Base-by-base conservation (phyloP, 495 filamentous ascomycete species). In the Lichenothelia convexa region DNA sequence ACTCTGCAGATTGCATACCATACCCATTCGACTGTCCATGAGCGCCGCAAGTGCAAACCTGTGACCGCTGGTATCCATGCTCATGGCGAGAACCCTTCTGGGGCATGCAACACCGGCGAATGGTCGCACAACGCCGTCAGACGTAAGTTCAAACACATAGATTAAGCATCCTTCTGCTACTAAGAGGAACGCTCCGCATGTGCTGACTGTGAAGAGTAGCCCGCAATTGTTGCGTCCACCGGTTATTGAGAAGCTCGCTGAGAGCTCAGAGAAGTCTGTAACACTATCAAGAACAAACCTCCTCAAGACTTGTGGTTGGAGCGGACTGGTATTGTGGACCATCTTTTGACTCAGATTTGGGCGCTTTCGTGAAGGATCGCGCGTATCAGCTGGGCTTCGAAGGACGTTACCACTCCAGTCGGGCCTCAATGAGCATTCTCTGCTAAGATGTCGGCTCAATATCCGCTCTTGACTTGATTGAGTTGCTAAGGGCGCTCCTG, bases 31-130 rank as follows among this genome's bases (percentile, higher is more conserved):
- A 16, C 67, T 71, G 23, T 66, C 61, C 8, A 81, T 45, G 13
- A 82, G 56, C 24, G 69, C 68, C 19, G 73, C 78, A 38, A 82
- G 49, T 11, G 70, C 63, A 31, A 72, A 65, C 38, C 59, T 61
- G 6, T 65, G 41, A 4, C 56, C 61, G 17, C 63, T 70, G 2
- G 71, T 71, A 50, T 82, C 75, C 58, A 83, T 73, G 32, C 67
- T 68, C 24, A 75, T 65, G 8, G 71, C 65, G 3, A 80, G 39
- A 5, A 79, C 67, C 22, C 65, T 56, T 17, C 57, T 48, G 20
- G 72, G 73, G 44, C 76, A 81, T 18, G 61, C 45, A n/a, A 80
- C 63, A 13, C 57, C 62, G 3, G 65, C 62, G 16, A 77, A 42
- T 4, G 61, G 60, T 2, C 50, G 40, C 8, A 78, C 34, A 39